These are phyloP conservation scores for Ceratobasidium sp. DNA, from an alignment of 1,284 basidiomycete species.

Conservation along the genomic window DNA sequence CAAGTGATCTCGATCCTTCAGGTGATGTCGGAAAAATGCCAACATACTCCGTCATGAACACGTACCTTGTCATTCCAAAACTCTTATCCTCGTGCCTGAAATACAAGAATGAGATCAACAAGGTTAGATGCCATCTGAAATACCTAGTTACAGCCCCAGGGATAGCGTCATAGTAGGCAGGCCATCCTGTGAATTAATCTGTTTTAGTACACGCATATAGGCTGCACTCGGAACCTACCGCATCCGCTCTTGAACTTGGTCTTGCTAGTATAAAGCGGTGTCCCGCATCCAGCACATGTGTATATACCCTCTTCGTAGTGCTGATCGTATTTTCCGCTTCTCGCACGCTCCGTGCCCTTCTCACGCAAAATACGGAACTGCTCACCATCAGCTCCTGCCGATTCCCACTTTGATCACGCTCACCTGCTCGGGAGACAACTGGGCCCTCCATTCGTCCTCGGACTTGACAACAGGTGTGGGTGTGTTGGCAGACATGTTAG, in stretches of 20 bases:
- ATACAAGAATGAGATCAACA: constrained; percentile 60
- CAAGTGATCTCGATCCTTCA: constrained; percentile 80
- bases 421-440: constrained; percentile 87
- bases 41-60: not conserved
- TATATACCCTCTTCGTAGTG: constrained; percentile 75
- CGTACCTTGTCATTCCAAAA: constrained; percentile 62
- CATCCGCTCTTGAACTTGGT: constrained; percentile 96
- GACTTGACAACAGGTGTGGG: constrained; percentile 41
- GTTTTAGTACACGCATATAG: not conserved
- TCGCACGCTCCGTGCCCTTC: constrained; percentile 87
- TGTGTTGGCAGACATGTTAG: constrained; percentile 3
- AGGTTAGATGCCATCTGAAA: constrained; percentile 31
- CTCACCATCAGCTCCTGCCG: not conserved
- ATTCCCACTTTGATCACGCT: constrained; percentile 50
- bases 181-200: constrained; percentile 70
- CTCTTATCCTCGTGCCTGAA: constrained; percentile 70
- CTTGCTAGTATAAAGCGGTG: constrained; percentile 80
- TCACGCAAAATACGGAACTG: constrained; percentile 88
- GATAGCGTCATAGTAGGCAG: constrained; percentile 95
- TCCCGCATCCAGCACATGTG: constrained; percentile 74
- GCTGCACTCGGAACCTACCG: constrained; percentile 54
- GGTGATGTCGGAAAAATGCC: not conserved
- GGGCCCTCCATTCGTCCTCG: constrained; percentile 51
- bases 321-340: constrained; percentile 84
- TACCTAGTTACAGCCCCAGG: constrained; percentile 85